phyloP scores from a whole-genome alignment of 352 stramenopile genomes.

The Pelagophyceae sp. region DNA sequence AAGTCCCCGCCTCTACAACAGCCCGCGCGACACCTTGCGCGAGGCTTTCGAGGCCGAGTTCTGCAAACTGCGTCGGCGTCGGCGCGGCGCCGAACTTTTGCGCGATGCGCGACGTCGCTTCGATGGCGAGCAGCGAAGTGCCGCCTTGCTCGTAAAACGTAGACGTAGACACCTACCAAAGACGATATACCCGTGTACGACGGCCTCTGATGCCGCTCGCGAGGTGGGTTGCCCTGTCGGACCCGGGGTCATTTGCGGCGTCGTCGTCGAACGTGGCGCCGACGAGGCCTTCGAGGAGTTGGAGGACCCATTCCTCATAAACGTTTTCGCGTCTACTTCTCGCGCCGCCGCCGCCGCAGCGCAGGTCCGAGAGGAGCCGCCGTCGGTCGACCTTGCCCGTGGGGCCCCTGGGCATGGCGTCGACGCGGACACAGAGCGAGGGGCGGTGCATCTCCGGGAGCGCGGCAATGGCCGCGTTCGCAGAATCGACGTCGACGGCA shows the following conservation, averaged over 20 bases:
- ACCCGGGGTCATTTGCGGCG: no score
- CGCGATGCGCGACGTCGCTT: background rate
- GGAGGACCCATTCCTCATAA: background rate
- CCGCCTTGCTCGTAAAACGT: background rate
- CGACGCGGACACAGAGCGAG: background rate
- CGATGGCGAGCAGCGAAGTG: slow-evolving; percentile 7
- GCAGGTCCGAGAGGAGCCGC: background rate
- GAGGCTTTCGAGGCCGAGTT: background rate
- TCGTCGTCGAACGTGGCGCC: background rate
- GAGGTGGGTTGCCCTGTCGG: no score
- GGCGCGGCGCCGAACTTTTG: background rate
- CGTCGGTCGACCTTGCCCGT: slow-evolving; percentile 15
- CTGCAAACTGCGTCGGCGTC: background rate
- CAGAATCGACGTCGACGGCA: background rate
- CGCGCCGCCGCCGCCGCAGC: background rate
- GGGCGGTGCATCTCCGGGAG: background rate
- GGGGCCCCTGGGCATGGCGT: background rate
- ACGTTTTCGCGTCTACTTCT: background rate
- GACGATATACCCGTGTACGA: no score
- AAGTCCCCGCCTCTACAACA: no score
- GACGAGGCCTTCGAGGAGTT: background rate
- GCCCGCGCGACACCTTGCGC: background rate
- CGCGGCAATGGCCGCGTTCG: background rate
- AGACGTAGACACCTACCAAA: no score
- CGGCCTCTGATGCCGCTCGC: no score